Conservation (phyloP, 192 early-diverging fungal genomes). For the Spinellus fusiger region DNA sequence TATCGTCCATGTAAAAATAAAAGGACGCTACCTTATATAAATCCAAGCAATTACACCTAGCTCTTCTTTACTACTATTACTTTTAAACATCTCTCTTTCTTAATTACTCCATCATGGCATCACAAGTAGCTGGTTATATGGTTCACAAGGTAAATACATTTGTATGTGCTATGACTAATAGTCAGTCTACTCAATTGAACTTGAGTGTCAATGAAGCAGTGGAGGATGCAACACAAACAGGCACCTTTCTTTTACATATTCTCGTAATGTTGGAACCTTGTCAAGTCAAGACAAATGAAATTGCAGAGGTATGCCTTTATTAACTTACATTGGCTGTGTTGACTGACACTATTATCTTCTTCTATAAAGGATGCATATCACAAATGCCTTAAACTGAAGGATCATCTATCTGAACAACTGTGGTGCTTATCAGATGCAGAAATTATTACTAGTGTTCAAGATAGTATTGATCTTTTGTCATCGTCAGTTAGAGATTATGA, state of each 20-base stretch:
- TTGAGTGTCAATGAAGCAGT: background rate
- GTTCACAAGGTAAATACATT: too few species aligned
- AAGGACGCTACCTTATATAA: too few species aligned
- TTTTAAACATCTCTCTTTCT: too few species aligned
- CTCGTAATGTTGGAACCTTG: background rate
- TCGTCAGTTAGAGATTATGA: slow-evolving; percentile 9
- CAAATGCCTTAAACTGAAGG: slow-evolving; percentile 9
- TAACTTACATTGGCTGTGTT: background rate
- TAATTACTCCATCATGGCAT: too few species aligned
- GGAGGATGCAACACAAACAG: background rate
- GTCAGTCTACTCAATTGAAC: background rate
- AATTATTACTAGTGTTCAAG: slow-evolving; percentile 2
- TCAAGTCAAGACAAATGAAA: background rate
- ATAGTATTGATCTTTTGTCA: background rate
- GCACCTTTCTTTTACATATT: background rate
- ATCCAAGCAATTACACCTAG: too few species aligned
- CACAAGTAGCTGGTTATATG: too few species aligned
- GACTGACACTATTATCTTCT: background rate
- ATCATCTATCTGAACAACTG: slow-evolving; percentile 13
- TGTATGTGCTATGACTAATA: too few species aligned
- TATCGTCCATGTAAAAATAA: too few species aligned
- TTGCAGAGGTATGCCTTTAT: background rate
- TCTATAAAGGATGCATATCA: slow-evolving; percentile 8
- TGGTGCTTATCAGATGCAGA: slow-evolving; percentile 11
- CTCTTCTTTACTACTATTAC: too few species aligned